These are phyloP conservation scores for Candida smagusa DNA, from an alignment of 1,139 yeast genomes.

Conservation along the genomic window DNA sequence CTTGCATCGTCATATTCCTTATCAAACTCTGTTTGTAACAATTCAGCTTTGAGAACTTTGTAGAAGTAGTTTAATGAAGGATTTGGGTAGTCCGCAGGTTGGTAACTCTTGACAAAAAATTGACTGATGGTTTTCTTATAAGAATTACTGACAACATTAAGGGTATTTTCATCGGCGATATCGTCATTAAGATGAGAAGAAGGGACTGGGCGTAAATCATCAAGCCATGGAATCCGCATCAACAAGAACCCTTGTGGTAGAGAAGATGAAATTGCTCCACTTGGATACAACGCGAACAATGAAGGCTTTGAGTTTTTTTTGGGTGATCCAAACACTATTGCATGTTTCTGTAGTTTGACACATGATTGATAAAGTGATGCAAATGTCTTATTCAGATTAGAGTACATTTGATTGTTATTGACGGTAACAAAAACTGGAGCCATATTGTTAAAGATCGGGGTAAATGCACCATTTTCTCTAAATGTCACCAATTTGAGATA, in stretches of 20 bases:
- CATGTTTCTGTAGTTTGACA: conserved; percentile 50
- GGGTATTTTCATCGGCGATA: conserved; percentile 6
- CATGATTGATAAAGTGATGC: conserved; percentile 66
- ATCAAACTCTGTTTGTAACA: conserved; percentile 57
- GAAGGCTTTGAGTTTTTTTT: conserved; percentile 55
- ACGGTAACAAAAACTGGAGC: conserved; percentile 60
- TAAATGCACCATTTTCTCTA: conserved; percentile 38
- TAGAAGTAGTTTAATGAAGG: conserved; percentile 70
- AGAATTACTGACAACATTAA: conserved; percentile 6
- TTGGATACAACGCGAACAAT: conserved; percentile 61
- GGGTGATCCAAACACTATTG: conserved; percentile 69
- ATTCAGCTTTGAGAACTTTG: conserved; percentile 59
- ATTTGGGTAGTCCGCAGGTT: conserved; percentile 60
- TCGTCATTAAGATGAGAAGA: conserved; percentile 11
- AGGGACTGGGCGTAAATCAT: conserved; percentile 57
- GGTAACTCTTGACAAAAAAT: conserved; percentile 43
- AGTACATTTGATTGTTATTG: conserved; percentile 37
- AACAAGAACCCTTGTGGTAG: conserved; percentile 65
- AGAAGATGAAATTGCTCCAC: conserved; percentile 21
- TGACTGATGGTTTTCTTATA: conserved; percentile 37
- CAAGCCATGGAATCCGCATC: conserved; percentile 59
- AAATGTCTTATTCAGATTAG: conserved; percentile 67
- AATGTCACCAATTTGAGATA: conserved; percentile 66
- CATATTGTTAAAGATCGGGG: conserved; percentile 51
- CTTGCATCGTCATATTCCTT: conserved; percentile 8